Percentiles rank a stretch among this genome's conserved stretches.
Evolutionary conservation across 1,139 yeast species (phyloP).

Genomic region (Pichia sp.): DNA sequence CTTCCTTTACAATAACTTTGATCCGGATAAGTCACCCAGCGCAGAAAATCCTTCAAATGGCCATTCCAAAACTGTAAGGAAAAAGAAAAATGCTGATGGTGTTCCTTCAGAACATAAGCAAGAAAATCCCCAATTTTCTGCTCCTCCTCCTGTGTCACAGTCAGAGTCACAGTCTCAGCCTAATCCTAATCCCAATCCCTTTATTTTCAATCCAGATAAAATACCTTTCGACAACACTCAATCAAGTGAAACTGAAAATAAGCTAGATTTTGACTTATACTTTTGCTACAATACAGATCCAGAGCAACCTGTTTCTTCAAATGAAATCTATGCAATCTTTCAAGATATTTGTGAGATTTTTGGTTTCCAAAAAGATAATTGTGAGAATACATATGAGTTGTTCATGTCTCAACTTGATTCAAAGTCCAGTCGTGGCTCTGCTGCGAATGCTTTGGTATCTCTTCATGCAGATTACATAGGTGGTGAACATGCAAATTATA

Average conservation of each 20-base stretch:
- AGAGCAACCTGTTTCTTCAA: conserved; percentile 77
- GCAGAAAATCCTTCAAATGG: neutral
- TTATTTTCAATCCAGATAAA: neutral
- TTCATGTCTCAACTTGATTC: conserved; percentile 93
- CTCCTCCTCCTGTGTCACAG: neutral
- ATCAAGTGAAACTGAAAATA: conserved; percentile 8
- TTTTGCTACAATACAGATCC: conserved; percentile 96
- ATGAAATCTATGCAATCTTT: conserved; percentile 88
- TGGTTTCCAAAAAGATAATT: conserved; percentile 96
- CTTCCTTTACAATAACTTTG: conserved; percentile 9
- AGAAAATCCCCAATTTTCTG: neutral
- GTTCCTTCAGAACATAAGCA: neutral
- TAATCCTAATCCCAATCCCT: neutral
- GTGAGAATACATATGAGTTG: conserved; percentile 96
- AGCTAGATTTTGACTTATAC: conserved; percentile 62
- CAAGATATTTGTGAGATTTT: conserved; percentile 85
- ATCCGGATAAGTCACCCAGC: conserved; percentile 8
- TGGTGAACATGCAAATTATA: conserved; percentile 85
- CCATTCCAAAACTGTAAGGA: neutral
- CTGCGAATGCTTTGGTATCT: conserved; percentile 86
- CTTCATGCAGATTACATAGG: conserved; percentile 97
- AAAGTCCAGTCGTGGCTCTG: conserved; percentile 94
- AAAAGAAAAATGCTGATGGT: neutral
- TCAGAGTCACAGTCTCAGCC: neutral
- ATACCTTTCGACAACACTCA: neutral